Base-by-base conservation (phyloP, 805 yeast species). In the Hanseniaspora meyeri region DNA sequence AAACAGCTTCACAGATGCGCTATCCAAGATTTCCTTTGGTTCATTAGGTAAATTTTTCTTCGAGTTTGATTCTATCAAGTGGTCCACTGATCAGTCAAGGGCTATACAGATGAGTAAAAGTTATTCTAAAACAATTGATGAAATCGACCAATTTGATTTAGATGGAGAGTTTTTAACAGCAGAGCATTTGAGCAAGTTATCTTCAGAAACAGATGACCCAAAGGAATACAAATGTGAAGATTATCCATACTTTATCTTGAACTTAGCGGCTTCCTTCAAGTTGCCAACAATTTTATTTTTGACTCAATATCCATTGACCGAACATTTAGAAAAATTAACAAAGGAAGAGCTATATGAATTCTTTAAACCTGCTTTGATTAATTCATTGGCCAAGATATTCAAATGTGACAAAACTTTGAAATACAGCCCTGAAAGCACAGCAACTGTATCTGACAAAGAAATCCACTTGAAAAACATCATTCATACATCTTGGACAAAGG, bases 241-340 rank as follows among this genome's bases (percentile, higher is more conserved):
- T 12, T 79, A 74, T 60, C 95, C 95, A 1, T 71, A 81, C 1
- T 68, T 76, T 38, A 74, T 83, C 14, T 69, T 84, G 17, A 87
- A 85, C 64, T 74, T 77, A 61, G 77, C 78, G 12, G 71, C 74
- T 10, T 65, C 76, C 20, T 42, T 45, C 14, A 69, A 71, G 40
- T 70, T 73, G 17, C 81, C 88, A 6, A 71, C 83, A 8, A 68
- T 89, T 17, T 70, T 83, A n/a, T 72, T 81, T 32, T 72, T 89
- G 43, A 83, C 84, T 19, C 91, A 86, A 60, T 81, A 85, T 0
- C 85, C 87, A 0, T 64, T 87, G 36, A 86, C 96, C 0, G 77
- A 78, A 19, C 74, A 74, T 60, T 62, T 79, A 14, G 83, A 79
- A 60, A 55, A 68, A 0, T 61, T 82, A 20, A 83, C 79, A 60